Base-by-base conservation (phyloP, 2,329 filamentous ascomycete genomes). In the Ophiostoma sp. region DNA sequence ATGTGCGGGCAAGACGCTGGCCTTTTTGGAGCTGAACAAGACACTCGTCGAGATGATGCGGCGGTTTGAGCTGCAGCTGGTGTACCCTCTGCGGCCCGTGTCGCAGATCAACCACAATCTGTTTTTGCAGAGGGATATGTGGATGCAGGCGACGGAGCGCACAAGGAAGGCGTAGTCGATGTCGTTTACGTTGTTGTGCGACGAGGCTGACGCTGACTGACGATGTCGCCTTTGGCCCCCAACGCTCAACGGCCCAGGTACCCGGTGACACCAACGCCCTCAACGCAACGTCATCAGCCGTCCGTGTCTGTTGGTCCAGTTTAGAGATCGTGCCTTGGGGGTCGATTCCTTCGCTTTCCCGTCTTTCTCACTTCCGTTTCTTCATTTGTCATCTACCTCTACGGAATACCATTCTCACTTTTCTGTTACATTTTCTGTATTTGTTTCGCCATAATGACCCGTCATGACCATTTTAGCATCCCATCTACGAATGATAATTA, bases 1-100 rank as follows among this genome's bases (percentile, higher is more conserved):
- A 73, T 85, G 84, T 74, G 76, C 85, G 5, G 85, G 84, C 0
- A 83, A 82, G 76, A 77, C 80, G 28, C 80, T 85, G 36, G 84
- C 83, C 0, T 77, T 82, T 61, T 80, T 85, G 73, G 84, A 85
- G 77, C 74, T 85, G 52, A 81, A 83, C 75, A 86, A 78, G 76
- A 68, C 75, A 19, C 74, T 76, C 28, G 73, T 76, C 33, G 77
- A 78, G 28, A 31, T 75, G 33, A 68, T 75, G 63, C 76, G 76
- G 3, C 74, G 74, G 19, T 80, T 80, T 57, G 78, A 80, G 69
- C 77, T 79, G 64, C 78, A 80, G 75, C 75, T 80, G 5, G 74
- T 78, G 22, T 76, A 80, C 55, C 78, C 78, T 1, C 71, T 70
- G 61, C 74, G 73, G 22, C 77, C 77, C 11, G 50, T 76, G 70